A percentile compares a stretch with the other conserved stretches of the same genome.
phyloP scores from a whole-genome alignment of 2,329 filamentous ascomycete species.

The Claviceps pazoutovae region DNA sequence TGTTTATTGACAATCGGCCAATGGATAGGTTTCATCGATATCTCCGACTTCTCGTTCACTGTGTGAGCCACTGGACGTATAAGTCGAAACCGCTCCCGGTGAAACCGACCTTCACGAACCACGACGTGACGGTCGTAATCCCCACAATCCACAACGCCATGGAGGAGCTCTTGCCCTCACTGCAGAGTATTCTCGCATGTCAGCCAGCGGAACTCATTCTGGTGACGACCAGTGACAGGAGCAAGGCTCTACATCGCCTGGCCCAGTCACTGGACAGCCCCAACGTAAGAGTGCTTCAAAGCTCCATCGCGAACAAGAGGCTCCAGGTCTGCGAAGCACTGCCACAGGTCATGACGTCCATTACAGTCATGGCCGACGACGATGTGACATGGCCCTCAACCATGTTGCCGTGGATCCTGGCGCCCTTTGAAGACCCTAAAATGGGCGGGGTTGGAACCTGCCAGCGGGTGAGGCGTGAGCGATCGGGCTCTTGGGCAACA shows the following conservation, averaged over 20 bases:
- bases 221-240: conserved; percentile 74
- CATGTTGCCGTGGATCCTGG: conserved; percentile 80
- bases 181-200: conserved; percentile 62
- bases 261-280: conserved; percentile 44
- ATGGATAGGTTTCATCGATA: conserved; percentile 67
- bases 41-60: conserved; percentile 70
- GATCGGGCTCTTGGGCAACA: conserved; percentile 41
- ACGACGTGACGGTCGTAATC: conserved; percentile 88
- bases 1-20: neutral
- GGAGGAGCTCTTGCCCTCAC: conserved; percentile 67
- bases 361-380: conserved; percentile 90
- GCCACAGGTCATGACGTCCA: conserved; percentile 65
- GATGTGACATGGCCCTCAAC: conserved; percentile 86
- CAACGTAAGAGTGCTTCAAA: conserved; percentile 60
- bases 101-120: conserved; percentile 62
- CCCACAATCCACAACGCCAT: conserved; percentile 83
- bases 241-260: conserved; percentile 52
- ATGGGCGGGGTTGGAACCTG: conserved; percentile 90
- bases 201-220: conserved; percentile 62
- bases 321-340: conserved; percentile 87
- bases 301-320: conserved; percentile 84
- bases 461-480: conserved; percentile 65
- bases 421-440: conserved; percentile 70
- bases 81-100: conserved; percentile 70
- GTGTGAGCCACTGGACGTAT: conserved; percentile 75